Base-by-base conservation (phyloP, 495 filamentous ascomycete species). In the Trichoderma gamsii region DNA sequence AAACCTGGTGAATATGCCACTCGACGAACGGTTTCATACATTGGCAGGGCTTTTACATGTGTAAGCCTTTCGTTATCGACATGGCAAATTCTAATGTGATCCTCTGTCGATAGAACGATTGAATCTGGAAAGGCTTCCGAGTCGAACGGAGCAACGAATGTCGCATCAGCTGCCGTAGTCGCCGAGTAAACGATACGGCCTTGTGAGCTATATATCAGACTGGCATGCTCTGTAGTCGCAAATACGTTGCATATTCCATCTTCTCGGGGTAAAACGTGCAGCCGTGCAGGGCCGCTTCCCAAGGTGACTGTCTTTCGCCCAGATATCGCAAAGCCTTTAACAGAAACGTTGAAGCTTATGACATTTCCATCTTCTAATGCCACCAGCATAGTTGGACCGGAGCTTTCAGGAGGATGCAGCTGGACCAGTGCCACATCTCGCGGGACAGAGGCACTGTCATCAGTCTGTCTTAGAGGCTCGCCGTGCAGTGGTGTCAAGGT, bases 301-400 rank as follows among this genome's bases (percentile, higher is more conserved):
- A 99, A 83, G 25, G 97, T 84, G 35, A 96, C 87, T 71, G 87
- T 90, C 75, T 92, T 96, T 73, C 88, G 88, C 2, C 84, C 82
- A 0, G 87, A 89, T 11, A 98, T 79, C 7, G 83, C 76, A 69
- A 84, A 82, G 52, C 85, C 82, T 0, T 72, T 49, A 0, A 81
- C 72, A 44, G 92, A 83, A n/a, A 96, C 79, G 44, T 85, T 83
- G 76, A 93, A 99, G 1, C 90, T 97, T 63, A 95, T 84, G 12
- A 99, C 90, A 71, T 90, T 91, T 29, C 95, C 95, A 77, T 97
- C 94, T 25, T 94, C 92, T 88, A 97, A 92, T n/a, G 93, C 90
- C 32, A 97, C 82, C 69, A 99, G 92, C 2, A 99, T 79, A 0
- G 90, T 97, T 2, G 92, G 88, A 0, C 82, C 81, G 43, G 78